phyloP scores from a whole-genome alignment of 176 grass and related monocot species.

The Avena sativa region DNA sequence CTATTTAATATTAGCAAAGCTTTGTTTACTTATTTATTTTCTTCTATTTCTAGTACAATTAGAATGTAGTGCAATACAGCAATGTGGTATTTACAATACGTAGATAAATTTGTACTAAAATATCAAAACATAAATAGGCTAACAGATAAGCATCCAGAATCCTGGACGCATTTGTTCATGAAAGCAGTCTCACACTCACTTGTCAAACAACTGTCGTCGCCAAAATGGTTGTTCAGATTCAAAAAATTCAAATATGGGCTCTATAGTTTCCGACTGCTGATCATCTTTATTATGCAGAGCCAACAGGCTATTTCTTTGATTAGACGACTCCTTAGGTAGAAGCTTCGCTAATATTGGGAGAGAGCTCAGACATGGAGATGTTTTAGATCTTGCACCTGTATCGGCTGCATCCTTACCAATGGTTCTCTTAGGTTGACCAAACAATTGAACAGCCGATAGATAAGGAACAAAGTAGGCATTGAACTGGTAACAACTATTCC shows the following conservation, averaged over 20 bases:
- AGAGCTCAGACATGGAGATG: slow-evolving; percentile 34
- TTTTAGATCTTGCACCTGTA: slow-evolving; percentile 31
- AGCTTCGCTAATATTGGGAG: slow-evolving; percentile 61
- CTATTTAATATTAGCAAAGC: no score
- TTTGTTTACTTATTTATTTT: no score
- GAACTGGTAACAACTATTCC: slow-evolving; percentile 41
- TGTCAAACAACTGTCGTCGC: slow-evolving; percentile 67
- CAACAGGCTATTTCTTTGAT: slow-evolving; percentile 26
- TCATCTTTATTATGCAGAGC: slow-evolving; percentile 43
- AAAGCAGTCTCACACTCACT: slow-evolving; percentile 68
- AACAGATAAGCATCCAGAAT: not conserved
- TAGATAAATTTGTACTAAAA: not conserved
- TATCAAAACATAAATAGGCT: not conserved
- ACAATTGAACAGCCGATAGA: slow-evolving; percentile 82
- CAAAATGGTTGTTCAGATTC: slow-evolving; percentile 83
- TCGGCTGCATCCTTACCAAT: slow-evolving; percentile 13
- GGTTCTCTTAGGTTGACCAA: slow-evolving; percentile 42
- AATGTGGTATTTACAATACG: no score
- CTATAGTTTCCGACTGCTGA: slow-evolving; percentile 28
- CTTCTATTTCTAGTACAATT: no score
- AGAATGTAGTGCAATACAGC: no score
- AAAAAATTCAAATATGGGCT: slow-evolving; percentile 88
- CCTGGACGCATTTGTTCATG: not conserved
- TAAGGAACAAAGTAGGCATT: slow-evolving; percentile 78
- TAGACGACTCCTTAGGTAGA: slow-evolving; percentile 46